A percentile compares a stretch with the other conserved stretches of the same genome.
These are phyloP conservation scores for Pseudocercospora crystallina DNA, from an alignment of 2,329 filamentous ascomycete genomes.

Conservation along the genomic window DNA sequence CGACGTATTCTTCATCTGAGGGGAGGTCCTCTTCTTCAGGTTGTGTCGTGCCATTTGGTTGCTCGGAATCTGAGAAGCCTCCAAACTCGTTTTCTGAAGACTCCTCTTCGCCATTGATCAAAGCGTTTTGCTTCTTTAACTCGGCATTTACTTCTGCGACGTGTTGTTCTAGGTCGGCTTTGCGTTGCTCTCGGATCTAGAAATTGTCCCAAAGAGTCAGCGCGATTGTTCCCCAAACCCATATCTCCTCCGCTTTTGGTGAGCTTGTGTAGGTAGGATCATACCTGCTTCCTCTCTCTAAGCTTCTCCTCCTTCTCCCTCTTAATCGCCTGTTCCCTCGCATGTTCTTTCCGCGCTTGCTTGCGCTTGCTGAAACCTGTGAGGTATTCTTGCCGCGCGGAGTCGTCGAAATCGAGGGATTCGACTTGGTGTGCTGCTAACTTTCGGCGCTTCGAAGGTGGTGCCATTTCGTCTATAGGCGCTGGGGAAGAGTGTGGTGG, in stretches of 20 bases:
- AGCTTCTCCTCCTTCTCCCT: conserved; percentile 76
- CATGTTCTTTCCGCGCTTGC: conserved; percentile 76
- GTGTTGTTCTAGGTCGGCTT: conserved; percentile 77
- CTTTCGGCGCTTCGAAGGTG: conserved; percentile 12
- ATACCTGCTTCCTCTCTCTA: conserved; percentile 71
- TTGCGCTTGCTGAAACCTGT: conserved; percentile 98
- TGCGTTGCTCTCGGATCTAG: conserved; percentile 80
- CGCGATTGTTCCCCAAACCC: neutral
- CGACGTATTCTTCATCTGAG: conserved; percentile 83
- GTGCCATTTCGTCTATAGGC: conserved; percentile 7
- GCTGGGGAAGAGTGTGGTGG: neutral
- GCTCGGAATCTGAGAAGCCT: conserved; percentile 19
- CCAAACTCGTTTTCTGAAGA: conserved; percentile 33
- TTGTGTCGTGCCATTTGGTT: conserved; percentile 7
- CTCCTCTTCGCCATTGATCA: conserved; percentile 28
- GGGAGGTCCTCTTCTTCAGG: conserved; percentile 20
- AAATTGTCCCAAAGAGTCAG: neutral
- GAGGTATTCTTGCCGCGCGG: conserved; percentile 79
- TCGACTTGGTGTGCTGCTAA: conserved; percentile 12
- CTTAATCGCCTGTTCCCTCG: conserved; percentile 77
- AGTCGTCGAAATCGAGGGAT: conserved; percentile 81
- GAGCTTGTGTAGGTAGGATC: conserved; percentile 20
- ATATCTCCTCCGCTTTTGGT: neutral
- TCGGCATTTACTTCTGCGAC: conserved; percentile 73
- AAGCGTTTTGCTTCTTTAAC: conserved; percentile 58